Base-by-base conservation (phyloP, 2,329 filamentous ascomycete species). In the Sporothrix globosa region DNA sequence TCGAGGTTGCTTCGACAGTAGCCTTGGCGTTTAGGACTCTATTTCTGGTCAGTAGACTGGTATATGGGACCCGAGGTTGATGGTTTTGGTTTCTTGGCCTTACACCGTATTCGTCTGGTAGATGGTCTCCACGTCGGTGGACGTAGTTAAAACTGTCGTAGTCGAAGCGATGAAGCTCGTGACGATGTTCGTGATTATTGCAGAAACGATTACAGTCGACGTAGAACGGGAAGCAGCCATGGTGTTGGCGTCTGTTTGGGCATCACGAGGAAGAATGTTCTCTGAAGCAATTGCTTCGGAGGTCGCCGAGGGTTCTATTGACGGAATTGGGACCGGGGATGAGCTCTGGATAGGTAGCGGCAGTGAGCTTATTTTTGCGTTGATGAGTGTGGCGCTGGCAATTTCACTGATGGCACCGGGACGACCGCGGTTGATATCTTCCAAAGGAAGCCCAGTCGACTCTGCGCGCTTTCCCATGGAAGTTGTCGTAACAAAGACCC, bases 1-100 rank as follows among this genome's bases (percentile, higher is more conserved):
- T 75, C 39, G 72, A 72, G 9, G 74, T 75, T 14, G 72, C 66
- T n/a, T 41, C 19, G 65, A 75, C 71, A 24, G 75, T 75, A 13
- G 72, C 63, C 21, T 63, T 19, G 53, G 75, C 75, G 34, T 72
- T 69, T 48, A 75, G 48, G 27, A 74, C 68, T 1, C 70, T 72
- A 53, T 53, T 66, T 10, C 39, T 17, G 48, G 53, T 50, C 2
- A 65, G 69, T 17, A 6, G 9, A 9, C 19, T 46, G 39, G 19
- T 11, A 5, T 44, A 50, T 17, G 30, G 53, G 11, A 7, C 10
- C 19, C 5, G 17, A 10, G 48, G 48, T n/a, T 7, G 2, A 14
- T 13, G 11, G 41, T 21, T 2, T n/a, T n/a, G 19, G 19, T 17
- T 9, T 7, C 19, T 21, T 34, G 14, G 41, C 24, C 70, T 4